Evolutionary conservation across 305 asterid genomes (phyloP).

Genomic region (Fraxinus nigra): DNA sequence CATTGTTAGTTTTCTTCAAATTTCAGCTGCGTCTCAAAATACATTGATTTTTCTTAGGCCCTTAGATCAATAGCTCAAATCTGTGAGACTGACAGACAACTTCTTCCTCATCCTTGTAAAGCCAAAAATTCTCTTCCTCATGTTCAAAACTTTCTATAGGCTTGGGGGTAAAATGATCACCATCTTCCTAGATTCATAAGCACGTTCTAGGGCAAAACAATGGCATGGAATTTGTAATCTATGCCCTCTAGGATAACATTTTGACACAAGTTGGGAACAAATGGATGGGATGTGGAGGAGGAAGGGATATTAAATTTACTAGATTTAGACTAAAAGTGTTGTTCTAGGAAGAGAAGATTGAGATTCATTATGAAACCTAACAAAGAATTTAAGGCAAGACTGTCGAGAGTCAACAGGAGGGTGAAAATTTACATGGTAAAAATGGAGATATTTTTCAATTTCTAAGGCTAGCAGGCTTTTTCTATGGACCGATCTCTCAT

Average conservation of each 20-base stretch:
- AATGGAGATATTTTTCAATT: neutral
- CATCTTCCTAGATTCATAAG: neutral
- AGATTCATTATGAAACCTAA: neutral
- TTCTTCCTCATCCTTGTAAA: neutral
- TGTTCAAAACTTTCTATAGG: neutral
- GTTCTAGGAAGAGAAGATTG: neutral
- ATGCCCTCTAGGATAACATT: neutral
- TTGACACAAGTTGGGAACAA: neutral
- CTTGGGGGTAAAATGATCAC: neutral
- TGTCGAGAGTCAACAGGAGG: neutral
- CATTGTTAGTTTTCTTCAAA: neutral
- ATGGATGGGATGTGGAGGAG: neutral
- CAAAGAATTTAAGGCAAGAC: neutral
- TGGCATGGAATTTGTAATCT: neutral
- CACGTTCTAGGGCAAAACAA: neutral
- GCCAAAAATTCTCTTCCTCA: neutral
- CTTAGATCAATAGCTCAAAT: neutral
- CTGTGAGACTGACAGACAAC: neutral
- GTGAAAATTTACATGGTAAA: neutral
- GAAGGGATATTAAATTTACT: neutral
- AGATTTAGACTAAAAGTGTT: neutral
- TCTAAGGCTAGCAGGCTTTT: neutral
- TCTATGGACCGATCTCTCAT: neutral
- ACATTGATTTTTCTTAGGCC: neutral
- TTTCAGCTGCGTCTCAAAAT: neutral